Evolutionary conservation across 108 stramenopile species (phyloP).

Genomic region (Cyclotella distinguenda): DNA sequence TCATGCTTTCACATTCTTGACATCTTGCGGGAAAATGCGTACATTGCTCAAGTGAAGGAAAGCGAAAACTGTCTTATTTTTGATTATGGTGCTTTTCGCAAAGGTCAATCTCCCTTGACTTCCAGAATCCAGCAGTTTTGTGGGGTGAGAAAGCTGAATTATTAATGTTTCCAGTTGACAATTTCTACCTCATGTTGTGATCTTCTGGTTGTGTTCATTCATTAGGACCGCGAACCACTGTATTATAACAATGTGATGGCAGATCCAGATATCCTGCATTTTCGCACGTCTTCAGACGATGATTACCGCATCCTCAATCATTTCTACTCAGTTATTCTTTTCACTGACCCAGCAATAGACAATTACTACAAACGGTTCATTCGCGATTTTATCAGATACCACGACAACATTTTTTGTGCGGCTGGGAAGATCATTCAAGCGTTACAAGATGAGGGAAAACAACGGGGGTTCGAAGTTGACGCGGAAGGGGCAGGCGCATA

Average conservation of each 20-base stretch:
- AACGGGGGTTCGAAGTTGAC: slow-evolving; percentile 53
- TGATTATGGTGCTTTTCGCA: slow-evolving; percentile 49
- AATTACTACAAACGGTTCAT: slow-evolving; percentile 83
- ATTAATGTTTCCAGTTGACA: not conserved
- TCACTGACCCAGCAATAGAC: slow-evolving; percentile 72
- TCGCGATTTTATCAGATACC: slow-evolving; percentile 83
- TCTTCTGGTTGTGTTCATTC: not conserved
- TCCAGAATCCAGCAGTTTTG: slow-evolving; percentile 20
- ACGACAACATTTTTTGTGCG: slow-evolving; percentile 82
- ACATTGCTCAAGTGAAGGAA: slow-evolving; percentile 43
- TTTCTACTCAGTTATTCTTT: slow-evolving; percentile 77
- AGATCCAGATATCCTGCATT: slow-evolving; percentile 59
- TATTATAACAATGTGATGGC: slow-evolving; percentile 30
- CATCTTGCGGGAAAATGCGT: slow-evolving; percentile 13
- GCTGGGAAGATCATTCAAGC: slow-evolving; percentile 87
- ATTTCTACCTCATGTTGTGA: not conserved
- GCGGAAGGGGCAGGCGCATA: slow-evolving; percentile 77
- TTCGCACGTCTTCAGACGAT: slow-evolving; percentile 53
- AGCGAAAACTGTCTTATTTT: slow-evolving; percentile 61
- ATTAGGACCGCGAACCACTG: slow-evolving; percentile 27
- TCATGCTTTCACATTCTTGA: slow-evolving; percentile 8
- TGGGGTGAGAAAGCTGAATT: not conserved
- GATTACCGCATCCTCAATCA: slow-evolving; percentile 76
- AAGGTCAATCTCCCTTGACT: slow-evolving; percentile 18
- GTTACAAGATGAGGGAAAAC: slow-evolving; percentile 61